Evolutionary conservation across 2,329 filamentous ascomycete species (phyloP).

Genomic region (Arthrobotrys pseudoclavata): DNA sequence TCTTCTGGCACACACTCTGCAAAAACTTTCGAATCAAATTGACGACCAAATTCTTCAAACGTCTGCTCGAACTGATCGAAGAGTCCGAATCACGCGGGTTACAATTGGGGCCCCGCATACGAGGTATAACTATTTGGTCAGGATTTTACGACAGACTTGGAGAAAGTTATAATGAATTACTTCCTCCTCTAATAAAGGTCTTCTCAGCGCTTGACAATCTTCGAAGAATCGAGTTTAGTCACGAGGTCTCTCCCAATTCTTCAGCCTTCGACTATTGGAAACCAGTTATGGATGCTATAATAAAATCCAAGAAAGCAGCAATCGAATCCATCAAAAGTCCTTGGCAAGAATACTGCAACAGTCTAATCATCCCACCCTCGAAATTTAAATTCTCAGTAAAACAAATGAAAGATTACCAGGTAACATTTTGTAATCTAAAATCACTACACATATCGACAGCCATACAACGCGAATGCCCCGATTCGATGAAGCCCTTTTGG

Average conservation of each 20-base stretch:
- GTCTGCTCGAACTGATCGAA: background rate
- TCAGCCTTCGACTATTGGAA: background rate
- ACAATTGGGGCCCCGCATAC: background rate
- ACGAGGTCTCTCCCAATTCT: too few species aligned
- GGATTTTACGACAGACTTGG: background rate
- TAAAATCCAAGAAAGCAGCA: background rate
- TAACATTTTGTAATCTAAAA: background rate
- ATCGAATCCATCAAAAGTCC: slow-evolving; percentile 9
- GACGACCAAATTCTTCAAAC: background rate
- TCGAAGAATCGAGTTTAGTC: too few species aligned
- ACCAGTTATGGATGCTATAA: slow-evolving; percentile 1
- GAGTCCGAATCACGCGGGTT: background rate
- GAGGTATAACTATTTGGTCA: background rate
- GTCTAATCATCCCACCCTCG: background rate
- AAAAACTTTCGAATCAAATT: background rate
- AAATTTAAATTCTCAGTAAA: slow-evolving; percentile 1
- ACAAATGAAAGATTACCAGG: background rate
- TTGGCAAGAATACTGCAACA: background rate
- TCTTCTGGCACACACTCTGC: background rate
- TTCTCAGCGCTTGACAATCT: background rate
- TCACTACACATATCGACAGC: background rate
- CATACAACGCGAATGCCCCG: background rate
- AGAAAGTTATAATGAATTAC: background rate
- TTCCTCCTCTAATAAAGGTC: background rate
- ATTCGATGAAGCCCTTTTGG: background rate